Conservation (phyloP, 2,329 filamentous ascomycete species). For the Xylariaceae sp. region DNA sequence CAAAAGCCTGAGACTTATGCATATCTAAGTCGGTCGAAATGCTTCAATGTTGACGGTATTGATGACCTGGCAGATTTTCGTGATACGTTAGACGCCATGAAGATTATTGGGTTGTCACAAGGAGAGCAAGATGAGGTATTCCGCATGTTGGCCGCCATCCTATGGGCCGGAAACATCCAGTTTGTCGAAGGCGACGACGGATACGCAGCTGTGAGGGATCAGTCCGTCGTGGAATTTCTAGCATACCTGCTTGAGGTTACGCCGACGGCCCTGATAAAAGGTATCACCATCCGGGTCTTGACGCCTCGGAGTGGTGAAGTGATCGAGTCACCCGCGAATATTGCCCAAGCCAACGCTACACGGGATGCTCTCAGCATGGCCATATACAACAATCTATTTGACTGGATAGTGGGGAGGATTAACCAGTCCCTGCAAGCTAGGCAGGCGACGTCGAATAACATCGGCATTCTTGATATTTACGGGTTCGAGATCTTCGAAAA, state of each 20-base stretch:
- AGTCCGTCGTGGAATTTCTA: constrained; percentile 89
- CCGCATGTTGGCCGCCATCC: constrained; percentile 82
- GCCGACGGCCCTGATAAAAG: constrained; percentile 72
- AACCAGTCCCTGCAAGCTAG: constrained; percentile 82
- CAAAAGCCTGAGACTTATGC: constrained; percentile 89
- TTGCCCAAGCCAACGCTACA: constrained; percentile 78
- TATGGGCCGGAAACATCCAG: constrained; percentile 93
- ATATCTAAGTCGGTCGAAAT: constrained; percentile 93
- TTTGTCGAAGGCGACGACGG: constrained; percentile 87
- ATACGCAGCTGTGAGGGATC: constrained; percentile 80
- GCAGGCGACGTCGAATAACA: constrained; percentile 72
- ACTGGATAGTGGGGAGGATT: constrained; percentile 94
- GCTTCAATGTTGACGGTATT: constrained; percentile 88
- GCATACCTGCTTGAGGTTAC: constrained; percentile 92
- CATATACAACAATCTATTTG: constrained; percentile 97
- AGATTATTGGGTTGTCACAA: constrained; percentile 82
- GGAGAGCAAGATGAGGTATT: constrained; percentile 94
- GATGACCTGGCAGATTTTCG: constrained; percentile 85
- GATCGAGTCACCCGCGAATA: constrained; percentile 76
- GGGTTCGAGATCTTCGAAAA: constrained; percentile 99
- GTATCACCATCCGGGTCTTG: constrained; percentile 83
- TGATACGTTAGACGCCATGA: constrained; percentile 93
- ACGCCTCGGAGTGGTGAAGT: constrained; percentile 62
- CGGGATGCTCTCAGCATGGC: constrained; percentile 89
- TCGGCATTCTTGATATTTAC: constrained; percentile 98